These are phyloP conservation scores for Phlegmacium glaucopus DNA, from an alignment of 768 basidiomycete species.

Conservation along the genomic window DNA sequence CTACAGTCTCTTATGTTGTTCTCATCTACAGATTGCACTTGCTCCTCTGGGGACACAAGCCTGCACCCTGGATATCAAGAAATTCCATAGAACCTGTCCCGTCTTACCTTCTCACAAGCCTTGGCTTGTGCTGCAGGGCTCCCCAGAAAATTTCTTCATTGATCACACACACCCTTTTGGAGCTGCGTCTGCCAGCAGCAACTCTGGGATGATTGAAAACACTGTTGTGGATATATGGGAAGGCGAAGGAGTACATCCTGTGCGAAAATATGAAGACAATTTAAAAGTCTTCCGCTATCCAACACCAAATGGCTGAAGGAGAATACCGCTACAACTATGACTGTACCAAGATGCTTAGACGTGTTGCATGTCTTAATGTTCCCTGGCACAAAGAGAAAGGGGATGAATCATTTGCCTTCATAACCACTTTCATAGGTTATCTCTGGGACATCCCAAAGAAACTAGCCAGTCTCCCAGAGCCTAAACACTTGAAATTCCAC, in stretches of 20 bases:
- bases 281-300: conserved; percentile 18
- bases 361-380: conserved; percentile 16
- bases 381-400: conserved; percentile 30
- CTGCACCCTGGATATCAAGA: conserved; percentile 26
- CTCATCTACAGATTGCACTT: conserved; percentile 17
- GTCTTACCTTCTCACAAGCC: conserved; percentile 28
- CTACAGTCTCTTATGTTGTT: not conserved
- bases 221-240: conserved; percentile 19
- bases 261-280: conserved; percentile 8
- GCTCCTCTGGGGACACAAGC: conserved; percentile 29
- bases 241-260: conserved; percentile 3
- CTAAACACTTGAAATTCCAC: conserved; percentile 26
- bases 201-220: conserved; percentile 25
- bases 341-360: conserved; percentile 4
- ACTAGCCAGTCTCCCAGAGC: conserved; percentile 24
- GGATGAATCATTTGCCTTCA: conserved; percentile 13
- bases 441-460: conserved; percentile 24
- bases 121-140: conserved; percentile 28
- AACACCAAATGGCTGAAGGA: conserved; percentile 2
- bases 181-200: conserved; percentile 24
- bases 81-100: conserved; percentile 31
- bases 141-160: conserved; percentile 22
- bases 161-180: conserved; percentile 31
- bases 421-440: conserved; percentile 29
- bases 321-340: conserved; percentile 19